Evolutionary conservation across 352 stramenopile species (phyloP), one percentile per base, ranked within the genome.

Genomic region (Aphanomyces cochlioides): DNA sequence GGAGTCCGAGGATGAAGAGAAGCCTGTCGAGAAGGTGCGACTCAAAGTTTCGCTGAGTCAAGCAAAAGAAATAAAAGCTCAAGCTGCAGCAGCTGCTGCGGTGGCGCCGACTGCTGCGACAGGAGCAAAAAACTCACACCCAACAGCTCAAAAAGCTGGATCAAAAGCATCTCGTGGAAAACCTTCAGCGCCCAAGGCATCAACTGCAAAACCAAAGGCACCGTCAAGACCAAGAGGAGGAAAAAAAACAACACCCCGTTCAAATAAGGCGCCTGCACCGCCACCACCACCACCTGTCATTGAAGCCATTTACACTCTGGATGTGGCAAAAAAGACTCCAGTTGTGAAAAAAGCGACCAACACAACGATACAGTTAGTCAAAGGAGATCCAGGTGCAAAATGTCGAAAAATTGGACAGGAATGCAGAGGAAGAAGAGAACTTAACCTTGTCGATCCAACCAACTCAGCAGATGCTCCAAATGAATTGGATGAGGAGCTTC

Each of bases 301-400:
- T 28, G 28, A 28, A 28, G 28, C 28, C 28, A 28, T 28, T 28
- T 28, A 28, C 28, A 28, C 28, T 28, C 28, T 28, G 28, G 28
- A 28, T 28, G 28, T 28, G 28, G 28, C 28, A 28, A 28, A 28
- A 28, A 28, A 38, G 13, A 19, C 43, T 28, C 59, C 59, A 3
- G 59, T 67, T 7, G 7, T 67, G 3, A 67, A 67, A 19, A 48
- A 40, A 17, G 59, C 59, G 4, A 53, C 59, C 1, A 15, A 19
- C 17, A 37, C 43, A n/a, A 50, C 40, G 13, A 67, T 67, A 38
- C 59, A 67, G 17, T 37, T 67, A 5, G 43, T 67, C 5, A 67
- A 67, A 19, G 59, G 59, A 7, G 54, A 67, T 19, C 59, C 59
- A 7, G 59, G 59, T 5, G 39, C 40, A 17, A 54, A 34, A 12